Evolutionary conservation across 2,329 filamentous ascomycete genomes (phyloP).

Genomic region (Curvularia sp.): DNA sequence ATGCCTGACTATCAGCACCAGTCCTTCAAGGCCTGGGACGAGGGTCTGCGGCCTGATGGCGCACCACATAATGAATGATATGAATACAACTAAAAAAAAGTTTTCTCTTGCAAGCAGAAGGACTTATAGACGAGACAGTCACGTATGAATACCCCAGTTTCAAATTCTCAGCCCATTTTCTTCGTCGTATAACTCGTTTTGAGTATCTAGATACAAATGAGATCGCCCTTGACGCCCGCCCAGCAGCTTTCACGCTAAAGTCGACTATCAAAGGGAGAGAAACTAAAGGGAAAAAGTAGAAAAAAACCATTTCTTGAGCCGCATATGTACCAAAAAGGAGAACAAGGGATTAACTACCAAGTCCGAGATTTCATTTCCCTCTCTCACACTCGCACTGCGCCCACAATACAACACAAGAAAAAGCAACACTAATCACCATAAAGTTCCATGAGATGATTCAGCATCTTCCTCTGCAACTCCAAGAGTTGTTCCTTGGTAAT

Average conservation of each 20-base stretch:
- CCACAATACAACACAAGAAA: neutral
- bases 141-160: neutral
- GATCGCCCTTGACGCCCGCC: neutral
- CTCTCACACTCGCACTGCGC: neutral
- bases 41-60: slow-evolving; percentile 1
- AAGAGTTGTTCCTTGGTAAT: slow-evolving; percentile 40
- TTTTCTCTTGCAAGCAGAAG: neutral
- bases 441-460: slow-evolving; percentile 44
- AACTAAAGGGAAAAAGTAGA: neutral
- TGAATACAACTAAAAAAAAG: neutral
- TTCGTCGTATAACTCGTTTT: neutral
- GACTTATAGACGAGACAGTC: neutral
- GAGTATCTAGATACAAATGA: neutral
- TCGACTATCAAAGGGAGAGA: neutral
- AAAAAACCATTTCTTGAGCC: neutral
- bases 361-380: neutral
- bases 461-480: slow-evolving; percentile 47
- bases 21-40: slow-evolving; percentile 23
- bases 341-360: neutral
- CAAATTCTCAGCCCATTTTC: neutral
- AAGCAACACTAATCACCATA: slow-evolving; percentile 33
- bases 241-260: neutral
- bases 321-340: neutral
- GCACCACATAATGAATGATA: neutral
- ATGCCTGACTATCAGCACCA: slow-evolving; percentile 48